Base-by-base conservation (phyloP, 2,329 filamentous ascomycete genomes). In the Penicillium sp. region DNA sequence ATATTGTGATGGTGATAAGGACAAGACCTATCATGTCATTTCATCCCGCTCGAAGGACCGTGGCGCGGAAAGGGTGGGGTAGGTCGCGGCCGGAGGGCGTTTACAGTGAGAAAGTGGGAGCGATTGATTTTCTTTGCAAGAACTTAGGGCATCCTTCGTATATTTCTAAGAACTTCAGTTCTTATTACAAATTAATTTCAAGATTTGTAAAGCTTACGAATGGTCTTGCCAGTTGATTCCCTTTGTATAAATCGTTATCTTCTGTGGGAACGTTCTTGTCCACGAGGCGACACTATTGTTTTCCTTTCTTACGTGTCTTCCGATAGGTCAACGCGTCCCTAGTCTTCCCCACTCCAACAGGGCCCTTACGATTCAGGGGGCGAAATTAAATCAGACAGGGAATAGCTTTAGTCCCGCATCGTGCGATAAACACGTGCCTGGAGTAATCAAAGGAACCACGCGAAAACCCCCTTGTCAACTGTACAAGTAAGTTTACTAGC, bases 391-490 rank as follows among this genome's bases (percentile, higher is more conserved):
- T 40, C n/a, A 27, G 29, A 27, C 26, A 51, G 6, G 49, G 40
- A 43, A 51, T n/a, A 12, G 15, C 40, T 18, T 54, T 60, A 57
- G 58, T 55, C 51, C 59, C 61, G 62, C 65, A 67, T 60, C 45
- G 18, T n/a, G n/a, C 12, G 4, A 25, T n/a, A 44, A 59, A 56
- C 65, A 67, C 65, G 64, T 67, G 65, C 49, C 26, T 9, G 20
- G n/a, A n/a, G 26, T 37, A 29, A 26, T 46, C 22, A 22, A 43
- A 43, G 25, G 25, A 5, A 15, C n/a, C 31, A 26, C 37, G 22
- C 23, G 23, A 23, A 22, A 26, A 14, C 20, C 20, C 20, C 29
- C 11, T 5, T 26, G 29, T 22, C n/a, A 40, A 35, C 31, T n/a
- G 6, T 29, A 31, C 27, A 33, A 23, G 27, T 45, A 14, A 40